These are phyloP conservation scores for Elymus sibiricus DNA, from an alignment of 176 grass and related monocot species.

Conservation along the genomic window DNA sequence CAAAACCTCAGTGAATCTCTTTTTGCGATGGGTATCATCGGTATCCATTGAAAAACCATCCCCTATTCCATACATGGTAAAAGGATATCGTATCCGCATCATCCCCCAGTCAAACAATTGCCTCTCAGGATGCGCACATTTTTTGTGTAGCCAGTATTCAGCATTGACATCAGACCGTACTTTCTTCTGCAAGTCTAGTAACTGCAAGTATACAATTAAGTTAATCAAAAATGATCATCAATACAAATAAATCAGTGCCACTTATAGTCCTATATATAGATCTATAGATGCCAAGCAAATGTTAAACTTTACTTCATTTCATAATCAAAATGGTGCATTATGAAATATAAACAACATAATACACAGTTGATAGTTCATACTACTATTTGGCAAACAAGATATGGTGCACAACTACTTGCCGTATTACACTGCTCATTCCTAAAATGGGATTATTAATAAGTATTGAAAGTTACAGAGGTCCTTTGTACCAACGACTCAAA, in stretches of 20 bases:
- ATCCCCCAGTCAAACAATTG: constrained; percentile 98
- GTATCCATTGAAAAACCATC: constrained; percentile 68
- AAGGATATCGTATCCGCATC: constrained; percentile 87
- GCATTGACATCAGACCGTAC: constrained; percentile 67
- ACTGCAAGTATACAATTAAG: constrained; percentile 44
- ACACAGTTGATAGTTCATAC: not conserved
- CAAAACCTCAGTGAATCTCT: constrained; percentile 90
- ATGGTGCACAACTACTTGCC: not conserved
- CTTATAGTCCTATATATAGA: not conserved
- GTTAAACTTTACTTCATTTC: not conserved
- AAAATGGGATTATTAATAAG: not conserved
- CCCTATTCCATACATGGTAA: constrained; percentile 88
- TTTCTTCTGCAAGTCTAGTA: constrained; percentile 91
- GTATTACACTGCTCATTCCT: not conserved
- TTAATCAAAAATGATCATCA: constrained; percentile 22
- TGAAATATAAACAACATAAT: constrained; percentile 8
- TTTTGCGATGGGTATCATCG: constrained; percentile 79
- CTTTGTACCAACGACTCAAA: not conserved
- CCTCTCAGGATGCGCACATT: constrained; percentile 79
- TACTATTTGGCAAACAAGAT: constrained; percentile 16
- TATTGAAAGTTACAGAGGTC: not conserved
- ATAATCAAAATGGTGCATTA: not conserved
- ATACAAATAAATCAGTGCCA: not conserved
- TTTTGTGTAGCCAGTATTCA: constrained; percentile 85
- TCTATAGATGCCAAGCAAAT: not conserved